A percentile compares a stretch with the other conserved stretches of the same genome.
Conservation (phyloP, 768 basidiomycete genomes). For the Mycena sanguinolenta region DNA sequence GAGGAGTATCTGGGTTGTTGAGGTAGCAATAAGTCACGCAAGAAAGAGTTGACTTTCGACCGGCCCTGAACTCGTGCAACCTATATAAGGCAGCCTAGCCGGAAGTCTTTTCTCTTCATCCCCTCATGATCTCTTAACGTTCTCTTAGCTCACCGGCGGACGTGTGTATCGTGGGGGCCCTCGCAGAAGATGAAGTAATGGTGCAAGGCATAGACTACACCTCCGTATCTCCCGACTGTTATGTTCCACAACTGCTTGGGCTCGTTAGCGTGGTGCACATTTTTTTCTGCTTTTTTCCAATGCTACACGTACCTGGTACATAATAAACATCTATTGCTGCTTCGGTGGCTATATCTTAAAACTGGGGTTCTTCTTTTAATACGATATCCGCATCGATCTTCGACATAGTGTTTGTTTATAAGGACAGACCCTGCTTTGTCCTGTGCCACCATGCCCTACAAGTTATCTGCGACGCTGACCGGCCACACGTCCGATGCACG, state of each 20-base stretch:
- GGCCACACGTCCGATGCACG: conserved; percentile 84
- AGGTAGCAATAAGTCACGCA: too few species aligned
- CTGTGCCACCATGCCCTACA: conserved; percentile 70
- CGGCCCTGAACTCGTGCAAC: conserved; percentile 22
- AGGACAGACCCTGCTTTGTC: conserved; percentile 22
- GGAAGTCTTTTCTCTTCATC: conserved; percentile 43
- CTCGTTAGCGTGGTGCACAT: conserved; percentile 92
- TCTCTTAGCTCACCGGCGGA: conserved; percentile 52
- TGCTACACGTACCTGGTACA: conserved; percentile 15
- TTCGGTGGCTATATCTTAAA: conserved; percentile 27
- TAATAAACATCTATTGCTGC: conserved; percentile 27
- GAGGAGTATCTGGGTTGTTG: too few species aligned
- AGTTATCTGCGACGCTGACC: conserved; percentile 78
- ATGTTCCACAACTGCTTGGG: conserved; percentile 70
- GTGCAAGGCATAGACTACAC: conserved; percentile 90
- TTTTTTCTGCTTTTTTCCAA: conserved; percentile 46
- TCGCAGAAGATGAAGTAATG: conserved; percentile 94
- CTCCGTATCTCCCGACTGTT: conserved; percentile 88
- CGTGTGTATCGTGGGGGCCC: conserved; percentile 64
- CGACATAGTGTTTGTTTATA: conserved; percentile 23
- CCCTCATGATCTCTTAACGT: conserved; percentile 60
- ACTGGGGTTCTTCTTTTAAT: conserved; percentile 22
- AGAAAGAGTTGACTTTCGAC: too few species aligned
- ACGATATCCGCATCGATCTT: conserved; percentile 26
- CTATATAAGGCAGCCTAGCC: conserved; percentile 30